Base-by-base conservation (phyloP, 352 stramenopile genomes). In the Globisporangium heterothallicum region DNA sequence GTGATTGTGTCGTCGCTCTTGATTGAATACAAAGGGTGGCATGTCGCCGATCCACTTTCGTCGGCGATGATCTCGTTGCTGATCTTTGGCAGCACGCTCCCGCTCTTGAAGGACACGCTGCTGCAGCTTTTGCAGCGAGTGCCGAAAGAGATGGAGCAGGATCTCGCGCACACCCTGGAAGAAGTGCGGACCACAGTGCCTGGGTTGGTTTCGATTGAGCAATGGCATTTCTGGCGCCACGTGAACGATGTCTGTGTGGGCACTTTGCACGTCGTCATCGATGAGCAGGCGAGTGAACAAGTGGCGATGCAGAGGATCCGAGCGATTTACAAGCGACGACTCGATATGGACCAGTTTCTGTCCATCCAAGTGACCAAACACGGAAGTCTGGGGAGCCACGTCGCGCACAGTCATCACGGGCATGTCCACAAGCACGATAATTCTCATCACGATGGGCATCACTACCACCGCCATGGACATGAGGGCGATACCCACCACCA, bases 1-100 rank as follows among this genome's bases (percentile, higher is more conserved):
- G 88, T 96, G 21, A 96, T 97, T 58, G 61, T 93, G 27, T 94
- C 81, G 42, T 95, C 86, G 9, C 50, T 94, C 10, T 61, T 95
- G 49, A 92, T 96, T 42, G 64, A 95, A 42, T 78, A 78, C 59
- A 92, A 86, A 49, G 74, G 72, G 21, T 92, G 84, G 84, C 72
- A 90, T 44, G 68, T 90, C n/a, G 80, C 83, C 7, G 85, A 95
- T 51, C 86, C 85, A 35, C 50, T 84, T 8, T 94, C 79, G 42
- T 93, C 83, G 13, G 73, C 78, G n/a, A 60, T 93, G 32, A 93
- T 95, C 45, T 81, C 83, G 21, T 45, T 95, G 46, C 57, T 95
- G 29, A 92, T 95, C 58, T 67, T 94, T 44, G 78, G 72, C n/a
- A 91, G 78, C 34, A 94, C 83, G 4, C 49, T 92, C 42, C 80